phyloP scores from a whole-genome alignment of 2,329 filamentous ascomycete genomes.

The Aspergillus latus region DNA sequence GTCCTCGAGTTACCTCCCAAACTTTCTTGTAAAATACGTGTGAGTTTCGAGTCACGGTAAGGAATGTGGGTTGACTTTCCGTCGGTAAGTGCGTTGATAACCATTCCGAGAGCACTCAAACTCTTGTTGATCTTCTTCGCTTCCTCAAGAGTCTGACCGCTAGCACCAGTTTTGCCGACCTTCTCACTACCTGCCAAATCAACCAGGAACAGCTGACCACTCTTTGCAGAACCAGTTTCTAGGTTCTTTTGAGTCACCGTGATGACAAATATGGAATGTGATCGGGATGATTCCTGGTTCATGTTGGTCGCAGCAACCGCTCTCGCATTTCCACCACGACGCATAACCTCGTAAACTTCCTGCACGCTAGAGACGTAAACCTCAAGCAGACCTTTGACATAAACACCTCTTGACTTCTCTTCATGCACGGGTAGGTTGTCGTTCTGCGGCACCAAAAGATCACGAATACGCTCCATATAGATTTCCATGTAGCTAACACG shows the following conservation, averaged over 20 bases:
- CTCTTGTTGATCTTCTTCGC: constrained; percentile 99
- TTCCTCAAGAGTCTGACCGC: constrained; percentile 94
- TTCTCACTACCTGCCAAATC: constrained; percentile 98
- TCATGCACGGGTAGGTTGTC: constrained; percentile 98
- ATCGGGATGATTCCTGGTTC: constrained; percentile 98
- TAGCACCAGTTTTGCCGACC: constrained; percentile 96
- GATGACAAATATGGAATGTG: constrained; percentile 96
- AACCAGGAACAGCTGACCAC: constrained; percentile 93
- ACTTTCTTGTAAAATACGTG: constrained; percentile 93
- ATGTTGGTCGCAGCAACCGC: constrained; percentile 97
- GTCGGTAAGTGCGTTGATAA: constrained; percentile 96
- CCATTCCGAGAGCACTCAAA: constrained; percentile 96
- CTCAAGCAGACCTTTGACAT: constrained; percentile 91
- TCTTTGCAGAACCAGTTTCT: constrained; percentile 93
- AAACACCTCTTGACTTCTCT: constrained; percentile 92
- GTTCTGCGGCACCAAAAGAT: constrained; percentile 87
- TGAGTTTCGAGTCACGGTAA: constrained; percentile 97
- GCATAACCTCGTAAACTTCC: constrained; percentile 96
- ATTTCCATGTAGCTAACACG: constrained; percentile 99
- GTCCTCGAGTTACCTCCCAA: constrained; percentile 96
- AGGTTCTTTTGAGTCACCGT: constrained; percentile 97
- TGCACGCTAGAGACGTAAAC: constrained; percentile 94
- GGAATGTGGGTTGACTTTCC: constrained; percentile 95
- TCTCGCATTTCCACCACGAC: constrained; percentile 82
- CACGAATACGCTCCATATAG: constrained; percentile 98